Conservation (phyloP, 2,329 filamentous ascomycete genomes). For the Colletotrichum sp. region DNA sequence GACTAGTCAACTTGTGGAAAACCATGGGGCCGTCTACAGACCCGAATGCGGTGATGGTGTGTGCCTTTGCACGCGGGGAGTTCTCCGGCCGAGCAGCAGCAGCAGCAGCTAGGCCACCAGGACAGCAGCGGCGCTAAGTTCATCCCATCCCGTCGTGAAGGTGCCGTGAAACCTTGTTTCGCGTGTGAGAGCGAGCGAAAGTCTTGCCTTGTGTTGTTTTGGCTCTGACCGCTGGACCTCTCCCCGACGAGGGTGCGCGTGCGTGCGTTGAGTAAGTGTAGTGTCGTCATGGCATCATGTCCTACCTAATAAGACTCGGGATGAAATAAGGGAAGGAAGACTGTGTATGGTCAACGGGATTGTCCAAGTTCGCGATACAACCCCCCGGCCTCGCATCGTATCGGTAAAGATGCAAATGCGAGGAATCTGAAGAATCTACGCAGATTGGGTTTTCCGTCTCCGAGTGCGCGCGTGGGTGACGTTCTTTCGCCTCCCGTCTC, state of each 20-base stretch:
- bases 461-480: not conserved
- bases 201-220: not conserved
- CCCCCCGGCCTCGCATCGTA: not conserved
- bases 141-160: not conserved
- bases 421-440: not conserved
- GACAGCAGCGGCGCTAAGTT: not conserved
- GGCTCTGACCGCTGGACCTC: not conserved
- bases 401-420: not conserved
- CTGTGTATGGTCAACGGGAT: not conserved
- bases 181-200: not conserved
- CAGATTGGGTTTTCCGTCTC: not conserved
- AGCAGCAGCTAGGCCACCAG: no score
- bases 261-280: not conserved
- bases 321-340: not conserved
- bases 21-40: not conserved
- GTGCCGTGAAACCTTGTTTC: not conserved
- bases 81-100: no score
- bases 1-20: not conserved
- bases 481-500: not conserved
- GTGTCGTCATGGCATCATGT: not conserved
- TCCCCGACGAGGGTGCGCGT: not conserved
- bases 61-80: no score
- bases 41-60: not conserved
- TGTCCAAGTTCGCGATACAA: not conserved
- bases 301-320: not conserved